Conservation (phyloP, 176 grass and related monocot genomes). For the Avena sativa region DNA sequence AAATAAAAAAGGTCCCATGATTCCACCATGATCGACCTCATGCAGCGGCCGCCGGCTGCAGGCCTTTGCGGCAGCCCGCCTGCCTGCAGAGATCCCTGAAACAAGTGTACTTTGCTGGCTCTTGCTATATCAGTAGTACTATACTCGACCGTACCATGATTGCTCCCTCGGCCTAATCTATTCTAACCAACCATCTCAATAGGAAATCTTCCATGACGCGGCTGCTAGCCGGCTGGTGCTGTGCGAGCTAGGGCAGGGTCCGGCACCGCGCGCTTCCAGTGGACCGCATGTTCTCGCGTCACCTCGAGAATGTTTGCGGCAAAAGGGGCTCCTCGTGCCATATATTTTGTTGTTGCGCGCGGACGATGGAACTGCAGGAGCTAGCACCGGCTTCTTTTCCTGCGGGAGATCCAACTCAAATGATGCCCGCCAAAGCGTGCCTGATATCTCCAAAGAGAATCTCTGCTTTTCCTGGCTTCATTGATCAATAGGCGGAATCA, state of each 20-base stretch:
- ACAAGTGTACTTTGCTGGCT: slow-evolving; percentile 25
- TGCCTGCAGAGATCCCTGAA: background rate
- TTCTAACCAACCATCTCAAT: background rate
- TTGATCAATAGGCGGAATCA: slow-evolving; percentile 33
- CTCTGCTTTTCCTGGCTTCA: slow-evolving; percentile 25
- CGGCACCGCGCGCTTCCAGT: slow-evolving; percentile 1
- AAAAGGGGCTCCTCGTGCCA: slow-evolving; percentile 25
- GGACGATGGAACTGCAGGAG: background rate
- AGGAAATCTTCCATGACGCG: background rate
- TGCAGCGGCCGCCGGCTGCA: background rate
- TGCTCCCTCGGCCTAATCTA: slow-evolving; percentile 10
- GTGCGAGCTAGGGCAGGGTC: background rate
- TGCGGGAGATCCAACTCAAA: slow-evolving; percentile 41
- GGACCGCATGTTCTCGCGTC: slow-evolving; percentile 49
- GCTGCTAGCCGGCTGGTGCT: background rate
- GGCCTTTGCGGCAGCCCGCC: slow-evolving; percentile 16
- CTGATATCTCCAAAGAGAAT: slow-evolving; percentile 54
- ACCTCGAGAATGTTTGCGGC: slow-evolving; percentile 34
- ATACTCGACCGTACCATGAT: slow-evolving; percentile 25
- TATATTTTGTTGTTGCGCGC: background rate
- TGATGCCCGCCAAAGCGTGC: slow-evolving; percentile 37
- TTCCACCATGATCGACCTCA: slow-evolving; percentile 37
- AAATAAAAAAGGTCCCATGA: slow-evolving; percentile 16
- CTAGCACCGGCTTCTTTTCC: background rate
- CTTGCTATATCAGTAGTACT: slow-evolving; percentile 3